Evolutionary conservation across 2,329 filamentous ascomycete species (phyloP), one percentile per base, ranked within the genome.

Genomic region (Penicillium decumbens): DNA sequence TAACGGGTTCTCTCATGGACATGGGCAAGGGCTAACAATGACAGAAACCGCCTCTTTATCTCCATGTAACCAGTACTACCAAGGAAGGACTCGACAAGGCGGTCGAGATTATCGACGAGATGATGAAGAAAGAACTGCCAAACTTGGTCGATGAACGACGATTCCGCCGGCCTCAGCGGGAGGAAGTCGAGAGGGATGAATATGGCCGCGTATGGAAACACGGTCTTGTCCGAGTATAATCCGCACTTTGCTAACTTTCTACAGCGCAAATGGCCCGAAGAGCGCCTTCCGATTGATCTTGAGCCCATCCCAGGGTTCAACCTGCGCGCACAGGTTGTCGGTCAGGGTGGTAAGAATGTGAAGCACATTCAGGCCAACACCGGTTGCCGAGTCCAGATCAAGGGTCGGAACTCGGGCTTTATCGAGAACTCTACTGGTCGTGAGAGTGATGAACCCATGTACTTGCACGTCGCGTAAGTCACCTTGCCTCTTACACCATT

Each of bases 351-450:
- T 52, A 87, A 89, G 38, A 96, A 97, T 66, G 93, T 98, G 53
- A 98, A 98, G 73, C 92, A 96, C 66, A 97, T 98, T 58, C 93
- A 97, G 72, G 85, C 91, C 66, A 90, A 95, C 72, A 97, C 93
- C 12, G 82, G 88, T 54, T 97, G 93, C 69, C 88, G 92, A 61
- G 93, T 98, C 24, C 93, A 98, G 70, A 98, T 98, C 75, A 98
- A 98, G 70, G 93, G 93, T 15, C 89, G 88, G 56, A 91, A 91
- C 33, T 97, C 91, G 45, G 93, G 93, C 12, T 98, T 95, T 67
- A 84, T 95, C 65, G 93, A 98, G 69, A 83, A 86, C 41, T 83
- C 86, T 28, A 95, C 90, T n/a, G 88, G 88, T 56, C 81, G 78
- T 37, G 93, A 98, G 72, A 95, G 89, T 58, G 92, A 98, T 41